Evolutionary conservation across 192 early-diverging fungal species (phyloP).

Genomic region (Gaertneriomyces sp.): DNA sequence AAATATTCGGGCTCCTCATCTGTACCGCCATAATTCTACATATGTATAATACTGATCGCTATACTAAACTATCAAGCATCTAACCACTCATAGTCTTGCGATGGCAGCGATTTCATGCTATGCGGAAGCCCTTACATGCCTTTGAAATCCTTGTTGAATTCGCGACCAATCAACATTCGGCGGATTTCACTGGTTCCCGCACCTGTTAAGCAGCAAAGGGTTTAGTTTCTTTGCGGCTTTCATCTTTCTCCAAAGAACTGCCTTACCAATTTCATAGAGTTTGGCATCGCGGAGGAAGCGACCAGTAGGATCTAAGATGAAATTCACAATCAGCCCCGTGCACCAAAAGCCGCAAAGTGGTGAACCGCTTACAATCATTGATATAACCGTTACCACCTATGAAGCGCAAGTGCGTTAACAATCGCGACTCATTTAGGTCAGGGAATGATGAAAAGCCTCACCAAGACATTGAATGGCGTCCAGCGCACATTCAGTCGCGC

Average conservation of each 20-base stretch:
- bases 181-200: slow-evolving; percentile 94
- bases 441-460: neutral
- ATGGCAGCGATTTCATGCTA: neutral
- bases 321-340: neutral
- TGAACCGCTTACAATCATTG: slow-evolving; percentile 63
- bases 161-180: slow-evolving; percentile 81
- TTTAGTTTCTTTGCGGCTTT: too few relatives aligned
- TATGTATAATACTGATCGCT: too few relatives aligned
- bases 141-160: slow-evolving; percentile 55
- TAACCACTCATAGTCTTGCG: too few relatives aligned
- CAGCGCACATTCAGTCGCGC: slow-evolving; percentile 87
- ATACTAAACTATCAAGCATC: too few relatives aligned
- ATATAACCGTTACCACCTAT: slow-evolving; percentile 88
- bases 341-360: slow-evolving; percentile 1
- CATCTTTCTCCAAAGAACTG: too few relatives aligned
- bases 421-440: neutral
- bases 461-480: slow-evolving; percentile 91
- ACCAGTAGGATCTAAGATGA: slow-evolving; percentile 51
- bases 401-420: neutral
- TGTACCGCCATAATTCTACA: too few relatives aligned
- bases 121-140: neutral
- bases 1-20: too few relatives aligned
- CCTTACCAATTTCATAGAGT: slow-evolving; percentile 82
- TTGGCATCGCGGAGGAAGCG: slow-evolving; percentile 89
- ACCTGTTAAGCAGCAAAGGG: slow-evolving; percentile 19